These are phyloP conservation scores for Sextonia rubra DNA, from an alignment of 164 flowering plant species.

Conservation along the genomic window DNA sequence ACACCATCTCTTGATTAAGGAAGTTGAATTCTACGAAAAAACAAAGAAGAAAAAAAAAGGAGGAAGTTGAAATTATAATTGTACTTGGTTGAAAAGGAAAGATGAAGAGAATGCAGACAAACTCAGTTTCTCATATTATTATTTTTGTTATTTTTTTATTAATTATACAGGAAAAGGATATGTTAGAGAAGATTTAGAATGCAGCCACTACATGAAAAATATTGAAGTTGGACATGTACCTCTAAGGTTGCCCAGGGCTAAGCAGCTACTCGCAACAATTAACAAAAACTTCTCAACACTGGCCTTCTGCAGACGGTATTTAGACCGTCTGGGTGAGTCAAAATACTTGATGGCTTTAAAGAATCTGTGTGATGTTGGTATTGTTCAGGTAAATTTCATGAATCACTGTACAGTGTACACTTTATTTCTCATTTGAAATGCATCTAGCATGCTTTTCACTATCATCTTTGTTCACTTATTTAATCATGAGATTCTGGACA, in stretches of 20 bases:
- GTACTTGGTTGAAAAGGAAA: not conserved
- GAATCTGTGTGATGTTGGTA: conserved; percentile 84
- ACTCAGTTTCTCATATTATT: not conserved
- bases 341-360: conserved; percentile 93
- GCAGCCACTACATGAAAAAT: conserved; percentile 97
- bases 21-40: no score
- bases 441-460: no score
- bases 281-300: conserved; percentile 91
- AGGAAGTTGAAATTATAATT: no score
- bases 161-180: conserved; percentile 76
- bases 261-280: conserved; percentile 87
- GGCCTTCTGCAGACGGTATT: conserved; percentile 93
- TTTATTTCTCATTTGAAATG: not conserved
- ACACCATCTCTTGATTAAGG: no score
- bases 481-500: no score
- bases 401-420: not conserved
- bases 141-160: not conserved
- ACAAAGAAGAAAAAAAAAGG: no score
- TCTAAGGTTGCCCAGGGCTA: conserved; percentile 82
- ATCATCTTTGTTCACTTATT: no score
- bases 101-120: not conserved
- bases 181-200: conserved; percentile 93
- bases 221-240: conserved; percentile 91
- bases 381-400: conserved; percentile 67
- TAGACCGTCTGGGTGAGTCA: conserved; percentile 91